These are phyloP conservation scores for Paradendryphiella salina DNA, from an alignment of 2,329 filamentous ascomycete species.

Conservation along the genomic window DNA sequence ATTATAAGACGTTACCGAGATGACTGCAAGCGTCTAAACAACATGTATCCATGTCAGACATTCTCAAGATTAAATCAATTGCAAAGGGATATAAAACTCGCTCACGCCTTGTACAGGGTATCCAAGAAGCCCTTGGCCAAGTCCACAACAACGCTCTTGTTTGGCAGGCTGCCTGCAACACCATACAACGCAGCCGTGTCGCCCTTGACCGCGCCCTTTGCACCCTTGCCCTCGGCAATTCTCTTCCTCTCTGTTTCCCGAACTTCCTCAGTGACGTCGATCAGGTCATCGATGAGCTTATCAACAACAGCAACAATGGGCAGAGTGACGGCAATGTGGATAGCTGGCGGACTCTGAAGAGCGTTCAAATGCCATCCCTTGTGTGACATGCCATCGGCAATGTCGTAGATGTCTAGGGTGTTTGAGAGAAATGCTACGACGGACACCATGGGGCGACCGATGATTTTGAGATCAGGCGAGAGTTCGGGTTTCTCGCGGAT, in stretches of 20 bases:
- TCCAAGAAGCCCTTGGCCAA: conserved; percentile 90
- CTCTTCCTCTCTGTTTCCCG: conserved; percentile 78
- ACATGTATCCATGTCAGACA: not conserved
- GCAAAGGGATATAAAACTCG: not conserved
- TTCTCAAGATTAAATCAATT: not conserved
- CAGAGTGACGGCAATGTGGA: conserved; percentile 91
- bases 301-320: conserved; percentile 83
- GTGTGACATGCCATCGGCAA: conserved; percentile 82
- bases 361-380: conserved; percentile 97
- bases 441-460: conserved; percentile 84
- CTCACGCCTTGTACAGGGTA: conserved; percentile 81
- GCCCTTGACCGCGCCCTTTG: conserved; percentile 63
- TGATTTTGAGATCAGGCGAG: conserved; percentile 71
- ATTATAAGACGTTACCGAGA: no score
- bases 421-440: conserved; percentile 87
- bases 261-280: conserved; percentile 66
- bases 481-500: conserved; percentile 72
- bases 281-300: conserved; percentile 71
- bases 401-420: conserved; percentile 89
- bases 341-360: conserved; percentile 85
- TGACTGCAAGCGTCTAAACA: no score
- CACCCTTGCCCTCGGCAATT: conserved; percentile 68
- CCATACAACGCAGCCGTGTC: conserved; percentile 90
- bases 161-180: conserved; percentile 89
- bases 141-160: conserved; percentile 92